phyloP scores from a whole-genome alignment of 2,329 filamentous ascomycete species.

The Fusarium floridanum region DNA sequence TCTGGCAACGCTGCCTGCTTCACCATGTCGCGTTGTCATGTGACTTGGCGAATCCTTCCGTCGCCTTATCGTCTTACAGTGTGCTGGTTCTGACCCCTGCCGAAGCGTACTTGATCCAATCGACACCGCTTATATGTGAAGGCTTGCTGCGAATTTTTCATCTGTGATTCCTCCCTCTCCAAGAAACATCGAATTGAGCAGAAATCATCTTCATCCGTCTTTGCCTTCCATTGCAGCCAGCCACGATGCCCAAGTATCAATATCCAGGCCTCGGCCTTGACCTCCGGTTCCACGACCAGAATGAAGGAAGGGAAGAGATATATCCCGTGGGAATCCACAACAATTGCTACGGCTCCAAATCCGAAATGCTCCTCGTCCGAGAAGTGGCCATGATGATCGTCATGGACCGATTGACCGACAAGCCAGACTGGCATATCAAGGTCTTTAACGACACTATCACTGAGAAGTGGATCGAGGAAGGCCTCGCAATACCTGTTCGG shows the following conservation, averaged over 20 bases:
- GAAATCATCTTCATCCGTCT: neutral
- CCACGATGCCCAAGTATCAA: neutral
- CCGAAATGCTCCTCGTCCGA: conserved; percentile 20
- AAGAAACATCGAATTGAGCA: neutral
- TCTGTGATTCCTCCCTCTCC: neutral
- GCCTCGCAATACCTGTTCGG: conserved; percentile 19
- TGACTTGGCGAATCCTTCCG: conserved; percentile 1
- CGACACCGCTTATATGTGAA: neutral
- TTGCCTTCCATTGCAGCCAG: neutral
- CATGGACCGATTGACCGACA: conserved; percentile 46
- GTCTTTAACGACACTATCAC: conserved; percentile 29
- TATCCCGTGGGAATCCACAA: neutral
- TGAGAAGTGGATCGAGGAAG: conserved; percentile 29
- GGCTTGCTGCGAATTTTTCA: neutral
- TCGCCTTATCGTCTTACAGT: neutral
- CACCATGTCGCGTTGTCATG: neutral
- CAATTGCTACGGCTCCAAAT: neutral
- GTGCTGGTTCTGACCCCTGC: neutral
- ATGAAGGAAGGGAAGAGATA: rapidly evolving
- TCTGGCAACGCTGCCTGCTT: neutral
- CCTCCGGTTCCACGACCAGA: neutral
- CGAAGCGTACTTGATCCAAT: neutral
- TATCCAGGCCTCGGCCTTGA: conserved; percentile 25
- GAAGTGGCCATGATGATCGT: conserved; percentile 46
- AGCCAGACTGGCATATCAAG: conserved; percentile 44